Evolutionary conservation across 257 asterid genomes (phyloP).

Genomic region (Solanum chmielewskii): DNA sequence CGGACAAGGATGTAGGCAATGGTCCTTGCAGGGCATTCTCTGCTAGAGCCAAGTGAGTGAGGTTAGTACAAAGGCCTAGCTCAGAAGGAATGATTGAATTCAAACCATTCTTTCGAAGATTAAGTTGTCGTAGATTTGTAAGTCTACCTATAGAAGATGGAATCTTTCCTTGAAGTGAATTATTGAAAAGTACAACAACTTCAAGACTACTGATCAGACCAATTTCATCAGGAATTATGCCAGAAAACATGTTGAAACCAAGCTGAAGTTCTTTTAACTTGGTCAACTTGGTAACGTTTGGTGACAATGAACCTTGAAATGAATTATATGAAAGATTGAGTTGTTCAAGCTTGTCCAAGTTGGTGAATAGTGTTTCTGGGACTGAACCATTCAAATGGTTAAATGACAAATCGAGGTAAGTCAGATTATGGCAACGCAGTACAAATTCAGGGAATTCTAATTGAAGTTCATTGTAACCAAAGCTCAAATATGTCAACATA

Average conservation of each 20-base stretch:
- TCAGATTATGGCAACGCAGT: neutral
- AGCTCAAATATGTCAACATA: neutral
- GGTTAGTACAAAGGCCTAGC: neutral
- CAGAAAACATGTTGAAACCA: neutral
- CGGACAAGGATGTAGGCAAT: neutral
- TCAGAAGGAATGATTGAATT: neutral
- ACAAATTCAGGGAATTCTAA: neutral
- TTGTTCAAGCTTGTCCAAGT: neutral
- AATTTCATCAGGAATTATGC: neutral
- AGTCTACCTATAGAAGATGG: neutral
- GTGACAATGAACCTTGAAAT: neutral
- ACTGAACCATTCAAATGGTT: neutral
- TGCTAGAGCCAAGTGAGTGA: neutral
- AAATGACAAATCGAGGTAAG: neutral
- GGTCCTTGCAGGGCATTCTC: neutral
- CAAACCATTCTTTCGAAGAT: neutral
- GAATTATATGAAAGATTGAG: neutral
- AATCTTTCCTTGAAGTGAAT: neutral
- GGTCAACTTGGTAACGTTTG: neutral
- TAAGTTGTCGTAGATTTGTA: neutral
- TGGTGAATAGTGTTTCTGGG: neutral
- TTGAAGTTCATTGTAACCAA: fast-evolving
- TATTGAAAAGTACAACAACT: neutral
- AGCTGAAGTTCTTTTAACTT: neutral
- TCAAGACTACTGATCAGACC: fast-evolving